Evolutionary conservation across 352 stramenopile species (phyloP), one percentile per base, ranked within the genome.

Genomic region (Globisporangium nagaii): DNA sequence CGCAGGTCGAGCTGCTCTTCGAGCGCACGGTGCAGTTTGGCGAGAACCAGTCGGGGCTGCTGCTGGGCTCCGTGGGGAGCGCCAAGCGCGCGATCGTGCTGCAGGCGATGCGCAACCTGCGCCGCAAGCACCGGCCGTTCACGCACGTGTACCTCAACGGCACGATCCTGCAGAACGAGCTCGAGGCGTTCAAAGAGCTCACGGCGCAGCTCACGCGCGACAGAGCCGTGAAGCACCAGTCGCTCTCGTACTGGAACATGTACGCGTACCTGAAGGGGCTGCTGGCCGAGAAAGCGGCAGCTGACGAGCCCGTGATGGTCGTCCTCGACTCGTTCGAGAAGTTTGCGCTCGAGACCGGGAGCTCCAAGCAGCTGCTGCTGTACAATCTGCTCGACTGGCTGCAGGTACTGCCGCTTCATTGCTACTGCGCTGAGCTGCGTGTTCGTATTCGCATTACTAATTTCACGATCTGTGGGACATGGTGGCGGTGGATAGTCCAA

Each of bases 341-440:
- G 48, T 94, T 92, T 50, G 77, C 86, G 35, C 65, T 60, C 30
- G 76, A 86, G 35, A 79, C 60, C 13, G 70, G 62, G 25, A 88
- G 68, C 37, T 47, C 73, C 17, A 94, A 92, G 62, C 84, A 94
- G 56, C 63, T 94, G 34, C 62, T 94, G 46, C 53, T 94, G 22
- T 94, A 94, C 66, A 92, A 91, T 32, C 53, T 92, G 42, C 75
- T 94, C 37, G 84, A 94, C 53, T 94, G 84, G 84, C 66, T 92
- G 27, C 82, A 85, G 64, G 76, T 85, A 47, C 22, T 35, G 6
- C 0, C 0, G 25, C 19, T 30, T 32, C 1, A 24, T 5, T 36
- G 8, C n/a, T n/a, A 19, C 2, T 34, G 3, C n/a, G 12, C 35
- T 6, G 2, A 17, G 10, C 3, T 51, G 7, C n/a, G n/a, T n/a